Evolutionary conservation across 345 rosid species (phyloP).

Genomic region (Garcia nutans): DNA sequence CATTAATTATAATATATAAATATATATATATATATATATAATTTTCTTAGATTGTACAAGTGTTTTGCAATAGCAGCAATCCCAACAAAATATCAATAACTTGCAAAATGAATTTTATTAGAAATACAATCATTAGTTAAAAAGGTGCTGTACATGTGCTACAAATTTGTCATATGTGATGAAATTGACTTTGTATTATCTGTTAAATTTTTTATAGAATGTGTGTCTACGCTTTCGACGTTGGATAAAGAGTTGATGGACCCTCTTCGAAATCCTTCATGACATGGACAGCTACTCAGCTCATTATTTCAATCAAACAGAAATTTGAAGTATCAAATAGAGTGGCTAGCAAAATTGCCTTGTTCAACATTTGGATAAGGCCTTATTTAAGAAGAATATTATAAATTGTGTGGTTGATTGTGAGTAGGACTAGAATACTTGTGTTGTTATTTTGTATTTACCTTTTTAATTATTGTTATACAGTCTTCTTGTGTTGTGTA

Average conservation of each 20-base stretch:
- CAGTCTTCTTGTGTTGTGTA: neutral
- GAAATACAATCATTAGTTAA: no score
- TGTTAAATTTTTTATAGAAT: slow-evolving; percentile 23
- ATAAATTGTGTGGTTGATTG: neutral
- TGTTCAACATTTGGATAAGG: no score
- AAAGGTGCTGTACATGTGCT: neutral
- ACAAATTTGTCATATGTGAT: neutral
- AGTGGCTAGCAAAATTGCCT: neutral
- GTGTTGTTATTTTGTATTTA: neutral
- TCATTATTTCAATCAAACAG: slow-evolving; percentile 11
- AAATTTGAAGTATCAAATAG: slow-evolving; percentile 1
- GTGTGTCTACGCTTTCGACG: slow-evolving; percentile 21
- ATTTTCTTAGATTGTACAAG: no score
- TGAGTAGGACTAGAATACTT: neutral
- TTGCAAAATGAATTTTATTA: neutral
- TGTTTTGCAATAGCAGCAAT: no score
- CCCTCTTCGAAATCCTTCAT: slow-evolving; percentile 32
- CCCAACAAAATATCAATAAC: no score
- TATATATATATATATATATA: no score
- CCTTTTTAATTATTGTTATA: neutral
- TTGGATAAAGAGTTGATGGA: slow-evolving; percentile 33
- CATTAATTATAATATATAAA: no score
- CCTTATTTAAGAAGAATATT: no score
- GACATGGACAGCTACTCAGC: slow-evolving; percentile 24
- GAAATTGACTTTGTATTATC: neutral